phyloP scores from a whole-genome alignment of 345 rosid species.

The Gossypium thurberi region DNA sequence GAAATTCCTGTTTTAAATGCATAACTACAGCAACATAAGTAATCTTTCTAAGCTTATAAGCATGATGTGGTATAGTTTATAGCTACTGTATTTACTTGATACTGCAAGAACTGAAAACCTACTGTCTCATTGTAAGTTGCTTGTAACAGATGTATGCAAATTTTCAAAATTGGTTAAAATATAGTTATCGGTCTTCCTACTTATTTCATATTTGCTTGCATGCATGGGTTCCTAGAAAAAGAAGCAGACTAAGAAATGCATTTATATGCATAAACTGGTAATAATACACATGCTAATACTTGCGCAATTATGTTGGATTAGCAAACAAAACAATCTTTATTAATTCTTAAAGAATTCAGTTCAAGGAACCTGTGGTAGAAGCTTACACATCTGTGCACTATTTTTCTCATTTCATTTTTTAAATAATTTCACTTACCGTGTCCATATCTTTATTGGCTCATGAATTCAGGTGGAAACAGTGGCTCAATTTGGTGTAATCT shows the following conservation, averaged over 20 bases:
- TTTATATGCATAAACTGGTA: slow-evolving; percentile 1
- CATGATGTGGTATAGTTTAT: not conserved
- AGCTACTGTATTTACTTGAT: not conserved
- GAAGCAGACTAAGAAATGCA: not conserved
- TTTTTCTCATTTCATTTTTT: not conserved
- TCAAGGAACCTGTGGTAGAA: not conserved
- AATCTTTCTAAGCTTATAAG: not conserved
- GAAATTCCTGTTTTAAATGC: not conserved
- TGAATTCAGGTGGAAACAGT: slow-evolving; percentile 79
- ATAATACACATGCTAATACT: not conserved
- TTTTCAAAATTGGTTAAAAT: not conserved
- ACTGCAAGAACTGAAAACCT: not conserved
- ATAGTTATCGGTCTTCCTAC: not conserved
- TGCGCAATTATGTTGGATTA: not conserved
- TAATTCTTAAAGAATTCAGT: not conserved
- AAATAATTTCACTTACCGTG: not conserved
- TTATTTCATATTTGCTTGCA: not conserved
- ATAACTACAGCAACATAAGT: not conserved
- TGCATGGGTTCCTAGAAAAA: not conserved
- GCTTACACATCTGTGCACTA: not conserved
- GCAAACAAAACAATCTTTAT: not conserved
- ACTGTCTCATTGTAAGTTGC: not conserved
- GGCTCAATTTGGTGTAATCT: slow-evolving; percentile 97
- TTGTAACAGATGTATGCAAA: not conserved
- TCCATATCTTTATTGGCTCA: slow-evolving; percentile 9